Conservation (phyloP, 2,329 filamentous ascomycete species). For the Plectosphaerella plurivora region DNA sequence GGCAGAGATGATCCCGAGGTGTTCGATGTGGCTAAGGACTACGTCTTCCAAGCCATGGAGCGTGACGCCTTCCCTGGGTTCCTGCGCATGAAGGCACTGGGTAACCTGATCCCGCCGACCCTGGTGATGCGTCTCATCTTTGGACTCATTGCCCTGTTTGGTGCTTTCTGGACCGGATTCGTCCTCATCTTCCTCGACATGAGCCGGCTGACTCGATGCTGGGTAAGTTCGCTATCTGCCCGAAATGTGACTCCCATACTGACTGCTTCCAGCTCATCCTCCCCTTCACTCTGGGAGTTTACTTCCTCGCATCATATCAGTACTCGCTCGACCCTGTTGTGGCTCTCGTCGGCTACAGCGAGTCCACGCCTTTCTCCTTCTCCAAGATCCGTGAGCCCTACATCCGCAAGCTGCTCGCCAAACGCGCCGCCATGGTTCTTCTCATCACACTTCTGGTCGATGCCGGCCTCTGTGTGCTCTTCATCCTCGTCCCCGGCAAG, state of each 20-base stretch:
- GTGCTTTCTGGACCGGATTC: constrained; percentile 90
- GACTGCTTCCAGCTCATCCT: constrained; percentile 55
- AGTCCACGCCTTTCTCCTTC: constrained; percentile 95
- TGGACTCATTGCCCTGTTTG: constrained; percentile 83
- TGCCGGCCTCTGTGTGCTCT: constrained; percentile 78
- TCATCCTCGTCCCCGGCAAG: constrained; percentile 92
- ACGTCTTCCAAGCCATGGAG: constrained; percentile 99
- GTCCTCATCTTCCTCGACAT: constrained; percentile 87
- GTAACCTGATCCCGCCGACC: constrained; percentile 89
- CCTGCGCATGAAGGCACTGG: constrained; percentile 87
- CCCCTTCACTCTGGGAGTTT: constrained; percentile 87
- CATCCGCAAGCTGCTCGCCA: constrained; percentile 77
- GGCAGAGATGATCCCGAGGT: constrained; percentile 94
- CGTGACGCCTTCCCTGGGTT: constrained; percentile 98
- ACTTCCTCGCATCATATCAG: constrained; percentile 85
- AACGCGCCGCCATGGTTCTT: constrained; percentile 78
- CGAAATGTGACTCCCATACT: constrained; percentile 4
- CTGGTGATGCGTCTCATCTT: constrained; percentile 81
- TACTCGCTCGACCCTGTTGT: constrained; percentile 92
- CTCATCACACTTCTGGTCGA: constrained; percentile 71
- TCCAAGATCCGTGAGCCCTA: constrained; percentile 85
- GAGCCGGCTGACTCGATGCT: constrained; percentile 69
- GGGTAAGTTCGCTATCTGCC: constrained; percentile 56
- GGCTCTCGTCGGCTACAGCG: constrained; percentile 83
- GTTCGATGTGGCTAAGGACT: constrained; percentile 96